Base-by-base conservation (phyloP, 2,329 filamentous ascomycete species). In the Xylariaceae sp. region DNA sequence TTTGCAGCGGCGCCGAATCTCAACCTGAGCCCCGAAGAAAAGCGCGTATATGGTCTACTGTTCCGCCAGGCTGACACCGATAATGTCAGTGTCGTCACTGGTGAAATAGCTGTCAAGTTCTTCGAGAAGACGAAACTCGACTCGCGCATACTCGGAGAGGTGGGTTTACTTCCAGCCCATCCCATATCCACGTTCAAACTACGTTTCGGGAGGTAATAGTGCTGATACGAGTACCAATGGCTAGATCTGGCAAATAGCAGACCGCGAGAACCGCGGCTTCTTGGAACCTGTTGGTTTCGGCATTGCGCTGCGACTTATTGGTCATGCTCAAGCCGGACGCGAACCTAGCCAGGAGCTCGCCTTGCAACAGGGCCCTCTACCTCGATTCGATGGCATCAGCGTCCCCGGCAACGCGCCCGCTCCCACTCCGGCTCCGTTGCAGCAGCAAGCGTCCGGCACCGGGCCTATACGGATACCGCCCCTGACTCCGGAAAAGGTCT, bases 211-310 rank as follows among this genome's bases (percentile, higher is more conserved):
- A 34, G 35, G 39, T 22, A 41, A 13, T 33, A 13, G 35, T 52
- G 47, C 62, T 64, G 45, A 68, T 53, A 35, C 41, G 33, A 15
- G 19, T 13, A 34, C 37, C 40, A n/a, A 50, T 42, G 9, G 11
- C 18, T 65, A 95, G 87, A 97, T 98, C 76, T 98, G 93, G 93
- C 91, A 97, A 69, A 93, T 98, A 64, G 91, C 93, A 54, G 93
- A 98, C 70, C 89, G 81, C 52, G 91, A 97, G 71, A 98, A 98
- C 71, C 82, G 90, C 51, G 93, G 93, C 39, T 86, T 97, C 53
- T 73, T 98, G 53, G 96, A 90, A 26, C 89, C 89, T 16, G 81
- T 89, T 32, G 93, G 91, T 62, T 98, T 98, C 68, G 88, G 90
- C 47, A 80, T 95, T 62, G 93, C 95, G 43, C 69, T 98, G 61